Percentiles rank a stretch among this genome's conserved stretches.
These are phyloP conservation scores for Pseudonitzschia multiseries DNA, from an alignment of 108 stramenopile genomes.

Conservation along the genomic window DNA sequence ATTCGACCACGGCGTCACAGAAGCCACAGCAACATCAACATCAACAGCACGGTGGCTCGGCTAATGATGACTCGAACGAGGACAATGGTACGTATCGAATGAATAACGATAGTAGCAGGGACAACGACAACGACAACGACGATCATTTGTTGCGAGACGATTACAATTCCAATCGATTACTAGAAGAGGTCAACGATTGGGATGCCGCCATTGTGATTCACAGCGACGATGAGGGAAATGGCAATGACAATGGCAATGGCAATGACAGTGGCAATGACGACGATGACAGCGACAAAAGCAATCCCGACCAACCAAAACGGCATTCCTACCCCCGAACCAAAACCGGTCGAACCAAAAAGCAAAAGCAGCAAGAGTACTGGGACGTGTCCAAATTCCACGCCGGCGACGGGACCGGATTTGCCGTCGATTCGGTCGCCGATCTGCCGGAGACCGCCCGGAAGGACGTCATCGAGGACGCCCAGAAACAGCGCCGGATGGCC, in stretches of 20 bases:
- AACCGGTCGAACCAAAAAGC: not conserved
- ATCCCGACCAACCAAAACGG: no score
- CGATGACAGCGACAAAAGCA: not conserved
- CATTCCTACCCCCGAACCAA: not conserved
- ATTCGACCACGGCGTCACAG: not conserved
- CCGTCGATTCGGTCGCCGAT: conserved; percentile 59
- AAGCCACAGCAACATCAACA: conserved; percentile 4
- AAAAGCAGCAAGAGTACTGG: not conserved
- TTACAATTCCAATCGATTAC: conserved; percentile 13
- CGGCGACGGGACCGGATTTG: conserved; percentile 28
- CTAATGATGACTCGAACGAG: not conserved
- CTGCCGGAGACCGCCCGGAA: conserved; percentile 76
- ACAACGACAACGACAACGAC: conserved; percentile 9
- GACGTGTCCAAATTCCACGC: conserved; percentile 16
- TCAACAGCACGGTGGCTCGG: conserved; percentile 1
- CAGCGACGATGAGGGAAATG: not conserved
- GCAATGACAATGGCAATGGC: not conserved
- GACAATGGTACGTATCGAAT: no score
- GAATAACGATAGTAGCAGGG: not conserved
- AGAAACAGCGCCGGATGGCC: conserved; percentile 74
- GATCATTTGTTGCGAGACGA: conserved; percentile 24
- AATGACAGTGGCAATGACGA: not conserved
- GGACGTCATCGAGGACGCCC: conserved; percentile 74
- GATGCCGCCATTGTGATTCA: conserved; percentile 10
- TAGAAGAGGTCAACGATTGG: conserved; percentile 22